Evolutionary conservation across 441 rosid genomes (phyloP).

Genomic region (Pelargonium myrrhifolium): DNA sequence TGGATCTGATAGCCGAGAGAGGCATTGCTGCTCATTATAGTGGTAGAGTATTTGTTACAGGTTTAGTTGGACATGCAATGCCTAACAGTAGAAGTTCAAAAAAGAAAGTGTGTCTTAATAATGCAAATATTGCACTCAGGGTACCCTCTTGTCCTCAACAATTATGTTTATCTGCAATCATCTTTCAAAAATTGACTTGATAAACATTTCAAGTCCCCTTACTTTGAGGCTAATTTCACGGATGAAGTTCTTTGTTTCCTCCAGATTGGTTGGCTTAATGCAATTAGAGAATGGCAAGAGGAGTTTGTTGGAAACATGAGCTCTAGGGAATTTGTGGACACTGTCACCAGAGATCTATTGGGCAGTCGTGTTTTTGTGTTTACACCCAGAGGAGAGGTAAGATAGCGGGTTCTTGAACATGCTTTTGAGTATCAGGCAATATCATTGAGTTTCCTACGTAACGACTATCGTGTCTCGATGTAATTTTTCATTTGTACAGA

Average conservation of each 20-base stretch:
- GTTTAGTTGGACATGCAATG: constrained; percentile 65
- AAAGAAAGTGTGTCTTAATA: constrained; percentile 74
- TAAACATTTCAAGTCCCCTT: constrained; percentile 17
- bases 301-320: constrained; percentile 99
- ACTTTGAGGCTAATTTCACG: constrained; percentile 33
- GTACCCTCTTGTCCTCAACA: constrained; percentile 35
- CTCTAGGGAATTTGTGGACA: constrained; percentile 98
- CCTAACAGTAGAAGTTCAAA: constrained; percentile 59
- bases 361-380: constrained; percentile 95
- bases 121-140: constrained; percentile 91
- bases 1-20: constrained; percentile 93
- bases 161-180: constrained; percentile 15
- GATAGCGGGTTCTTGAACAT: neutral
- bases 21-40: constrained; percentile 97
- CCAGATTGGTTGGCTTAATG: constrained; percentile 97
- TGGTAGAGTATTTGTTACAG: constrained; percentile 70
- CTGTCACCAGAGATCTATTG: constrained; percentile 76
- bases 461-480: neutral
- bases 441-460: neutral
- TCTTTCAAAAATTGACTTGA: neutral
- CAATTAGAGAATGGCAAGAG: constrained; percentile 99
- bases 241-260: constrained; percentile 38
- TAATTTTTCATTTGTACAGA: constrained; percentile 33
- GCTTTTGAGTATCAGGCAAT: neutral
- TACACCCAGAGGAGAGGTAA: constrained; percentile 95